Evolutionary conservation across 257 asterid species (phyloP).

Genomic region (Gentiana macrophylla): DNA sequence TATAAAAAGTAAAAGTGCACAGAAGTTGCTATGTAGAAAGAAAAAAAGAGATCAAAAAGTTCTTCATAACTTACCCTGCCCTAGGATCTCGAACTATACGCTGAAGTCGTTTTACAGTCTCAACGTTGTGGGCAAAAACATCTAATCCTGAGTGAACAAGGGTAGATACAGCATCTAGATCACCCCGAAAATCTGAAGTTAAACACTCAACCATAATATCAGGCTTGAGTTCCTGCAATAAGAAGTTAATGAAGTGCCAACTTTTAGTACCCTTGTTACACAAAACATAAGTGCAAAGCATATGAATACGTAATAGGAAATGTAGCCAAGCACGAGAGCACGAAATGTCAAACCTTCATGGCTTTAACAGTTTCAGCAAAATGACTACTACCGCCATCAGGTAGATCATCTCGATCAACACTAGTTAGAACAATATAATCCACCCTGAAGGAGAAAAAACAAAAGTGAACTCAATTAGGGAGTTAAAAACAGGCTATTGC

Average conservation of each 20-base stretch:
- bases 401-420: constrained; percentile 91
- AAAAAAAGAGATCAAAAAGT: constrained; percentile 1
- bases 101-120: constrained; percentile 83
- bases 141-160: constrained; percentile 85
- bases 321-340: neutral
- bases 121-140: constrained; percentile 92
- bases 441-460: constrained; percentile 45
- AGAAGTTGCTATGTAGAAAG: neutral
- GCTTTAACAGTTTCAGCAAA: constrained; percentile 90
- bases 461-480: neutral
- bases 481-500: neutral
- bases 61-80: constrained; percentile 67
- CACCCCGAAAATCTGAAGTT: constrained; percentile 96
- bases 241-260: no score
- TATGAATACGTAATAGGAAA: neutral
- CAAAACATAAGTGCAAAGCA: no score
- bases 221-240: constrained; percentile 65
- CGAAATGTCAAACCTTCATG: constrained; percentile 53
- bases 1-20: neutral
- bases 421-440: constrained; percentile 95
- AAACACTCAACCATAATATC: constrained; percentile 92
- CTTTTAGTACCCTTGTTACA: no score
- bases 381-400: constrained; percentile 97
- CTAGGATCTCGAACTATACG: constrained; percentile 95
- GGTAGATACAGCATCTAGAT: constrained; percentile 62